Percentiles rank a stretch among this genome's conserved stretches.
Conservation (phyloP, 1,139 yeast species). For the Geotrichum fermentans region DNA sequence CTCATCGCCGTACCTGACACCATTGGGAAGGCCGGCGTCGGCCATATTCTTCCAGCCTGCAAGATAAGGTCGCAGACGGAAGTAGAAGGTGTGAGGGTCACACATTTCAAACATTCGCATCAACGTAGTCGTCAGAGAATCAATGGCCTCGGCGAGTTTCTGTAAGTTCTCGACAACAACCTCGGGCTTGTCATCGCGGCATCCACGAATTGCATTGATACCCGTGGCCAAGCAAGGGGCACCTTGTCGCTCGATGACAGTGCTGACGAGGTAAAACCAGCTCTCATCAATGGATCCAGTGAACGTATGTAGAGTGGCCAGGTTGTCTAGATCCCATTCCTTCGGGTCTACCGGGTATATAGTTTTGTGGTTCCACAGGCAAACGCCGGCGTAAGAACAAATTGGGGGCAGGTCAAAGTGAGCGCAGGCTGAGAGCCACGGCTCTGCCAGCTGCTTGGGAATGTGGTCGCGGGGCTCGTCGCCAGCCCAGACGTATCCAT, state of each 20-base stretch:
- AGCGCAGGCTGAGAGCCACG: slow-evolving; percentile 57
- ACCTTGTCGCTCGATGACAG: slow-evolving; percentile 78
- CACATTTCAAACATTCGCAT: slow-evolving; percentile 91
- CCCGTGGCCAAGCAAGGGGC: slow-evolving; percentile 61
- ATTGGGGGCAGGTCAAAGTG: slow-evolving; percentile 73
- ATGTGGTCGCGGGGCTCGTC: slow-evolving; percentile 55
- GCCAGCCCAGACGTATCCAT: slow-evolving; percentile 85
- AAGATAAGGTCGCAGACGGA: slow-evolving; percentile 76
- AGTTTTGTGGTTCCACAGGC: slow-evolving; percentile 80
- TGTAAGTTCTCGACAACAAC: slow-evolving; percentile 50
- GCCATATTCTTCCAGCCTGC: slow-evolving; percentile 96
- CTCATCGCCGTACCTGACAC: slow-evolving; percentile 73
- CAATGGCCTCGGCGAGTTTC: slow-evolving; percentile 68
- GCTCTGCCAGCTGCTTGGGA: slow-evolving; percentile 65
- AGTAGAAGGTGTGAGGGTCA: slow-evolving; percentile 88
- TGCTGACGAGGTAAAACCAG: slow-evolving; percentile 89
- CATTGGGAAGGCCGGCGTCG: slow-evolving; percentile 75
- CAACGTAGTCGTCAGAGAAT: slow-evolving; percentile 65
- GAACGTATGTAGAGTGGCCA: slow-evolving; percentile 77
- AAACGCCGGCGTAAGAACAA: slow-evolving; percentile 80
- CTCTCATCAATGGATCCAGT: slow-evolving; percentile 89
- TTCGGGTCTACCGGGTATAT: slow-evolving; percentile 48
- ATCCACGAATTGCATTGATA: slow-evolving; percentile 55
- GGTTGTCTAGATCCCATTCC: slow-evolving; percentile 52
- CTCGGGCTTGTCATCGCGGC: slow-evolving; percentile 42